Evolutionary conservation across 805 yeast species (phyloP), one percentile per base, ranked within the genome.

Genomic region (Starmerella khaoyaiensis): DNA sequence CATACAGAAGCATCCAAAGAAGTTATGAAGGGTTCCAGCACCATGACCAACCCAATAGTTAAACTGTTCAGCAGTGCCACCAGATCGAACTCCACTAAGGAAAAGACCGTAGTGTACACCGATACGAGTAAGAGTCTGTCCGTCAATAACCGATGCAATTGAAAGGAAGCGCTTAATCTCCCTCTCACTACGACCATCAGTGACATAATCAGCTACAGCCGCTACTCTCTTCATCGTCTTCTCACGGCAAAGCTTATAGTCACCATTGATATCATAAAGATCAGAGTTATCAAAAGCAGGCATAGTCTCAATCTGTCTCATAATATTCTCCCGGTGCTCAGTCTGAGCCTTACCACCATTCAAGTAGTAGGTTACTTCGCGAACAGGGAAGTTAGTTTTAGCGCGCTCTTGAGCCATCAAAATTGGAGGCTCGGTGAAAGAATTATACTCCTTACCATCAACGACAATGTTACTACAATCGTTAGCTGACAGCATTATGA

Each of bases 21-120:
- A 53, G 37, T 59, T 55, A 22, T 45, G 42, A 27, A 62, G 47
- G 31, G 49, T 47, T 3, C 53, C 56, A 5, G 66, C 64, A 21
- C 68, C 68, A 40, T 75, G 80, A 41, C 65, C 61, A 36, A 83
- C 69, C 96, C 96, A 86, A 61, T 76, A 87, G 29, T 73, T 64
- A 50, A 77, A 69, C 64, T 86, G 97, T 40, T 74, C 81, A 23
- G 72, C 68, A 7, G 96, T 78, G 47, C 95, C 97, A 50, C 80
- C 79, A 44, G 95, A 94, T 49, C 77, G 72, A 40, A 86, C 62
- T 40, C 94, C 81, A 40, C 74, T 71, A 36, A 82, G 67, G 56
- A 87, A 87, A 40, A 86, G 67, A 4, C 94, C 95, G 47, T 78
- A 65, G 63, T 86, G 93, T 39, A 86, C 84, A 28, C 94, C 94